Conservation (phyloP, 2,329 filamentous ascomycete species). For the Colletotrichum musicola region DNA sequence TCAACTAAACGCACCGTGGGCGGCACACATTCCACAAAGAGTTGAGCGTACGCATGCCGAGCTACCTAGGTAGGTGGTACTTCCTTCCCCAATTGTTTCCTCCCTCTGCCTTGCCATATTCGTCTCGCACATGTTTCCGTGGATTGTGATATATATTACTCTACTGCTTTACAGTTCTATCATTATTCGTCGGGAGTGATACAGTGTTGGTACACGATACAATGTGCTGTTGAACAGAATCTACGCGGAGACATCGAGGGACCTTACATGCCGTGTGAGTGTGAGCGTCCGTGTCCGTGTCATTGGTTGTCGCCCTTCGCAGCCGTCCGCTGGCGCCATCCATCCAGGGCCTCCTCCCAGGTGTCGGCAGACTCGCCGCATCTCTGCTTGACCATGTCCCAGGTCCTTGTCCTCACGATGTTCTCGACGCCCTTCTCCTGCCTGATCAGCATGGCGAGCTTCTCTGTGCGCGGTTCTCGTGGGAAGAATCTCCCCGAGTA, state of each 20-base stretch:
- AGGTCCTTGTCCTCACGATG: conserved; percentile 85
- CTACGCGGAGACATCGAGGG: not conserved
- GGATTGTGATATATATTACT: not conserved
- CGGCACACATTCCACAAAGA: not conserved
- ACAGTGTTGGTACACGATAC: conserved; percentile 27
- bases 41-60: not conserved
- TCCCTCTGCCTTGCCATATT: too few species aligned
- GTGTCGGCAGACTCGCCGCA: conserved; percentile 71
- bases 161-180: conserved; percentile 7
- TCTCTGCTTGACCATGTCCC: conserved; percentile 81
- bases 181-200: conserved; percentile 22
- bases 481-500: conserved; percentile 89
- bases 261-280: too few species aligned
- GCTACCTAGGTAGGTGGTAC: not conserved
- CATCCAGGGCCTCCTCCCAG: conserved; percentile 75
- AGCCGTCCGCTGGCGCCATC: conserved; percentile 59
- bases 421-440: conserved; percentile 82
- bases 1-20: not conserved
- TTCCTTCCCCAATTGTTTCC: too few species aligned
- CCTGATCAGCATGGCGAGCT: conserved; percentile 77
- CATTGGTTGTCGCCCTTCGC: conserved; percentile 14
- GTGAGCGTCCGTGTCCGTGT: not conserved
- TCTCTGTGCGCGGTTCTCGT: conserved; percentile 83
- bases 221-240: not conserved
- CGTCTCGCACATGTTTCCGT: too few species aligned